A percentile compares a stretch with the other conserved stretches of the same genome.
These are phyloP conservation scores for Coprinopsis strossmayeri DNA, from an alignment of 768 basidiomycete species.

Conservation along the genomic window DNA sequence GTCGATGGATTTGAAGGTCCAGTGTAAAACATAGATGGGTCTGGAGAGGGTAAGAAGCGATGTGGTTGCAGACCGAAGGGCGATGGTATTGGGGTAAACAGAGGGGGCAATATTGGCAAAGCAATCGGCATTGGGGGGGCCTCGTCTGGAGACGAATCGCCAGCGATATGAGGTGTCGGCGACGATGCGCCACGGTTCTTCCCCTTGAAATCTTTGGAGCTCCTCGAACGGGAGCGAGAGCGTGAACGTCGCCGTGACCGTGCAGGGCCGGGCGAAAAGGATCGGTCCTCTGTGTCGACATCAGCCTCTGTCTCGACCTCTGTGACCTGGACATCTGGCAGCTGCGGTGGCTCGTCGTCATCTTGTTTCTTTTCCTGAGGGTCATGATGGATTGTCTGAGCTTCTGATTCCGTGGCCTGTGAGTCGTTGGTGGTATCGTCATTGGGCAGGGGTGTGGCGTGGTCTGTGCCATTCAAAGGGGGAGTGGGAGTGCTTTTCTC, in stretches of 20 bases:
- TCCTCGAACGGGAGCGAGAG: slow-evolving; percentile 73
- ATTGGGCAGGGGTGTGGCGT: slow-evolving; percentile 5
- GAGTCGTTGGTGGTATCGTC: slow-evolving; percentile 14
- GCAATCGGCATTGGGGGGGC: slow-evolving; percentile 32
- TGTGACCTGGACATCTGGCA: slow-evolving; percentile 1
- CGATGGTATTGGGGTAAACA: slow-evolving; percentile 44
- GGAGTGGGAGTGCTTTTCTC: slow-evolving; percentile 47
- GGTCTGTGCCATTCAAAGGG: slow-evolving; percentile 16
- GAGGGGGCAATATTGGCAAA: slow-evolving; percentile 29
- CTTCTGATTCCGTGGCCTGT: slow-evolving; percentile 13
- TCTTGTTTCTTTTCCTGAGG: slow-evolving; percentile 17
- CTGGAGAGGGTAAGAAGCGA: slow-evolving; percentile 48
- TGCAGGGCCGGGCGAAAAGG: slow-evolving; percentile 39
- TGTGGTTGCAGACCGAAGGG: slow-evolving; percentile 40
- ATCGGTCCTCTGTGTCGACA: slow-evolving; percentile 32
- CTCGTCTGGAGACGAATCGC: slow-evolving; percentile 72
- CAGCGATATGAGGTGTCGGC: slow-evolving; percentile 32
- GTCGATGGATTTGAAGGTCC: slow-evolving; percentile 54
- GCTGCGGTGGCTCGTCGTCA: slow-evolving; percentile 11
- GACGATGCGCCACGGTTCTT: slow-evolving; percentile 48
- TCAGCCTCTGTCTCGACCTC: slow-evolving; percentile 30
- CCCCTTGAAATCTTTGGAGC: slow-evolving; percentile 67
- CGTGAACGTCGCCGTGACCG: slow-evolving; percentile 62
- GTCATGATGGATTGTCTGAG: background rate
- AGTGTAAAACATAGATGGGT: slow-evolving; percentile 54